Evolutionary conservation across 2,329 filamentous ascomycete species (phyloP).

Genomic region (Daldinia sp.): DNA sequence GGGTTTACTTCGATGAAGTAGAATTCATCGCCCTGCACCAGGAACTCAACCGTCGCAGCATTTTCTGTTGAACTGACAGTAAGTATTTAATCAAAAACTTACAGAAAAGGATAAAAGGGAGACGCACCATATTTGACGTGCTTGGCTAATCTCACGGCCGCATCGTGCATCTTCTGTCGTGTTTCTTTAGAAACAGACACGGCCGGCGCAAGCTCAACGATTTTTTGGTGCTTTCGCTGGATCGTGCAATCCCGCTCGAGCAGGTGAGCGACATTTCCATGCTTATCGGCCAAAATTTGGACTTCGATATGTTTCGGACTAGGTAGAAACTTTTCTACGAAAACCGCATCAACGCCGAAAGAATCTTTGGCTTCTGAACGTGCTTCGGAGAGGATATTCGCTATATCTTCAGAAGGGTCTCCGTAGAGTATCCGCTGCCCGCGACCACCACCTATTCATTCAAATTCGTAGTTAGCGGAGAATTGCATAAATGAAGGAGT

Average conservation of each 20-base stretch:
- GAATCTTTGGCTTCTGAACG: conserved; percentile 1
- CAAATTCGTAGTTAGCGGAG: not conserved
- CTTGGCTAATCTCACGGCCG: not conserved
- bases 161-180: conserved; percentile 1
- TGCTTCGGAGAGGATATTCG: conserved; percentile 3
- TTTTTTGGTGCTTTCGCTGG: conserved; percentile 5
- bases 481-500: not conserved
- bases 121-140: not conserved
- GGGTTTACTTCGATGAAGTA: conserved; percentile 11
- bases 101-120: not conserved
- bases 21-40: not conserved
- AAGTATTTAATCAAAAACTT: not conserved
- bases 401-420: conserved; percentile 1
- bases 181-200: not conserved
- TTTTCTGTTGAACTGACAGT: not conserved
- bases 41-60: not conserved
- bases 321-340: not conserved
- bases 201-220: not conserved
- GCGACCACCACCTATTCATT: not conserved
- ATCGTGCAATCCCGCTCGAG: conserved; percentile 3
- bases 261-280: not conserved
- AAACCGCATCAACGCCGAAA: conserved; percentile 6
- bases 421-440: conserved; percentile 3
- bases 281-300: conserved; percentile 2
- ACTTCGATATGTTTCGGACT: conserved; percentile 6